A percentile compares a stretch with the other conserved stretches of the same genome.
These are phyloP conservation scores for Xylaria sp. DNA, from an alignment of 2,329 filamentous ascomycete genomes.

Conservation along the genomic window DNA sequence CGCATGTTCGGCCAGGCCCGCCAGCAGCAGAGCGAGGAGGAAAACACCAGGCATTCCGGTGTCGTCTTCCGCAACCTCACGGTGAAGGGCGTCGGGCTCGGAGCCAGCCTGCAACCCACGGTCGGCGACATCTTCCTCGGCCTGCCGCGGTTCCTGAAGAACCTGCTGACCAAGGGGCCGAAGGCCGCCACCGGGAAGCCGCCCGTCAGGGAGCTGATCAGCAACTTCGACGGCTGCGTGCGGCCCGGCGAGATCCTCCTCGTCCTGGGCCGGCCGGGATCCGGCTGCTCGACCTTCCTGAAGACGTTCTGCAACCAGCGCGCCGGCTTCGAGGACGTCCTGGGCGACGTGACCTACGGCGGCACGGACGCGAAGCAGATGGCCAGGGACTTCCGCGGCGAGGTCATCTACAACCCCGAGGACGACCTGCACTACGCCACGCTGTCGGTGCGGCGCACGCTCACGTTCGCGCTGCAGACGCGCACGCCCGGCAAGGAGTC, in stretches of 20 bases:
- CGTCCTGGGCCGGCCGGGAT: slow-evolving; percentile 53
- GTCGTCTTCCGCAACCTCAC: slow-evolving; percentile 72
- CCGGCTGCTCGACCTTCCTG: slow-evolving; percentile 55
- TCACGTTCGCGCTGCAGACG: slow-evolving; percentile 68
- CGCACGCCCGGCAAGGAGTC: slow-evolving; percentile 61
- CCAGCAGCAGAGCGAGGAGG: slow-evolving; percentile 68
- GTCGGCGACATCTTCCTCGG: slow-evolving; percentile 42
- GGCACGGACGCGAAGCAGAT: slow-evolving; percentile 49
- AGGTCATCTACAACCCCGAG: slow-evolving; percentile 71
- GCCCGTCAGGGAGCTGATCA: slow-evolving; percentile 43
- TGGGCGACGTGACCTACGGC: slow-evolving; percentile 68
- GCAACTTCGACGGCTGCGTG: slow-evolving; percentile 52
- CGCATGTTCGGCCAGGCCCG: slow-evolving; percentile 70
- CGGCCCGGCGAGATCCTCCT: slow-evolving; percentile 51
- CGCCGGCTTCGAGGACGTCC: slow-evolving; percentile 63
- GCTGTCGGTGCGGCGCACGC: slow-evolving; percentile 67
- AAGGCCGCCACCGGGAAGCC: slow-evolving; percentile 42
- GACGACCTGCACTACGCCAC: slow-evolving; percentile 70
- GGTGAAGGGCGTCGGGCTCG: slow-evolving; percentile 70
- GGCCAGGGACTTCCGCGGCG: slow-evolving; percentile 58
- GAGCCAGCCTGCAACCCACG: slow-evolving; percentile 56
- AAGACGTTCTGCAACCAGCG: slow-evolving; percentile 70
- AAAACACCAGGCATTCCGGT: slow-evolving; percentile 69
- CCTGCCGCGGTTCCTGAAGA: slow-evolving; percentile 32
- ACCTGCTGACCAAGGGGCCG: slow-evolving; percentile 32